phyloP scores from a whole-genome alignment of 78 protist genomes.

The Isochrysis galbana region DNA sequence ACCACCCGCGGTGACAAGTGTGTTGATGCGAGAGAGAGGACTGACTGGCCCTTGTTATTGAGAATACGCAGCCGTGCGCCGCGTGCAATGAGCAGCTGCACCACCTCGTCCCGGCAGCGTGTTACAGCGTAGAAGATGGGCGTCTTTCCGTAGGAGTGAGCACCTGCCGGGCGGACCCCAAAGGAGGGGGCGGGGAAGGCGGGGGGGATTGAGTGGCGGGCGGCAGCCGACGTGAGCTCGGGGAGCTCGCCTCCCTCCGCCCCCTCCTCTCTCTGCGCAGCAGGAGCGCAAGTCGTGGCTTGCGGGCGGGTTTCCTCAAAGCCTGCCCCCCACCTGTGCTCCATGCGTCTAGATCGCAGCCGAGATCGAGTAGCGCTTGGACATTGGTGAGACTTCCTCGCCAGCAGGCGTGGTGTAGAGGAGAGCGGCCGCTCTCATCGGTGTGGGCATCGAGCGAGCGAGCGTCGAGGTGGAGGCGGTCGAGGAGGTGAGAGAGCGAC shows the following conservation, averaged over 20 bases:
- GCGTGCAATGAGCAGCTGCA: background rate
- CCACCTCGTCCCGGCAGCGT: background rate
- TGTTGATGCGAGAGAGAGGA: background rate
- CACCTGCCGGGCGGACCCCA: too few species aligned
- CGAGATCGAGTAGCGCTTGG: background rate
- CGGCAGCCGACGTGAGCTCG: too few species aligned
- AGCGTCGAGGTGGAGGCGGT: background rate
- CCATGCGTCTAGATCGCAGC: background rate
- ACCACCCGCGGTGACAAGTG: background rate
- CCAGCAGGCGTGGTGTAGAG: conserved; percentile 15
- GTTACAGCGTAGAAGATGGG: background rate
- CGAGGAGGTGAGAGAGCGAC: background rate
- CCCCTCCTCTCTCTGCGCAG: too few species aligned
- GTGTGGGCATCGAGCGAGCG: background rate
- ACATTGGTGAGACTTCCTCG: background rate
- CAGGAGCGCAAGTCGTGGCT: too few species aligned
- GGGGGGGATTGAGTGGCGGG: too few species aligned
- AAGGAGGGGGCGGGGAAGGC: too few species aligned
- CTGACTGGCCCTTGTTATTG: background rate
- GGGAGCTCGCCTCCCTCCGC: too few species aligned
- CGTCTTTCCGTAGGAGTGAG: background rate
- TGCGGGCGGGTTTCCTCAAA: too few species aligned
- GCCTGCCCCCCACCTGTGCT: too few species aligned
- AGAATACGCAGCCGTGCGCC: background rate
- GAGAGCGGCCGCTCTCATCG: background rate